phyloP scores from a whole-genome alignment of 345 rosid genomes.

The Pugionium cornutum region DNA sequence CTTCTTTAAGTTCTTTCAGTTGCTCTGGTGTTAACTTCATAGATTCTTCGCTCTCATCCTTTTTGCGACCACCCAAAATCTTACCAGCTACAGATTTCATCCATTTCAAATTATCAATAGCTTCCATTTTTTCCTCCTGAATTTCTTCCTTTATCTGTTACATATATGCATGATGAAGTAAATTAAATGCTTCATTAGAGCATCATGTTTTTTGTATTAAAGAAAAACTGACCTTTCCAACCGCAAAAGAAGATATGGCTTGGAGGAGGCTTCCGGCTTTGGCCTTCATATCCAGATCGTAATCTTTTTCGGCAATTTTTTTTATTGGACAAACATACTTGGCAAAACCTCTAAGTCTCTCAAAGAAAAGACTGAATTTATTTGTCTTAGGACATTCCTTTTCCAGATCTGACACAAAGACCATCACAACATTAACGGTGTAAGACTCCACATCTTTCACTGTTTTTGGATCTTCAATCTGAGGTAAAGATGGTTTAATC shows the following conservation, averaged over 20 bases:
- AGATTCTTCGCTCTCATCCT: not conserved
- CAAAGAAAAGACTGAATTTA: conserved; percentile 22
- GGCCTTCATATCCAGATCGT: conserved; percentile 26
- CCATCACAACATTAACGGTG: conserved; percentile 31
- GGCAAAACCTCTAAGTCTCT: conserved; percentile 28
- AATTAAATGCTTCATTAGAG: not conserved
- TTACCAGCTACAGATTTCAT: conserved; percentile 20
- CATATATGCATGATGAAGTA: not conserved
- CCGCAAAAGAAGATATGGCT: conserved; percentile 32
- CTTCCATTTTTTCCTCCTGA: no score
- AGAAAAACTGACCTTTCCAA: conserved; percentile 38
- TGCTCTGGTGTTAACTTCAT: conserved; percentile 28
- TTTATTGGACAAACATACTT: conserved; percentile 30
- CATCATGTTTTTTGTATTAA: no score
- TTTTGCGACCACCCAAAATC: conserved; percentile 1
- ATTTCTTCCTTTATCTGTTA: no score
- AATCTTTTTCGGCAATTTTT: not conserved
- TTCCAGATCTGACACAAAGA: no score
- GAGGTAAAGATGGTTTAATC: conserved; percentile 10
- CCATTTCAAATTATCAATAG: no score
- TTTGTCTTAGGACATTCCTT: no score
- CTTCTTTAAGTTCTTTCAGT: no score
- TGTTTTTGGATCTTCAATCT: conserved; percentile 31
- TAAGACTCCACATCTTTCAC: conserved; percentile 31
- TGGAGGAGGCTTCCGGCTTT: conserved; percentile 34